Evolutionary conservation across 441 rosid genomes (phyloP).

Genomic region (Euphorbia corollata): DNA sequence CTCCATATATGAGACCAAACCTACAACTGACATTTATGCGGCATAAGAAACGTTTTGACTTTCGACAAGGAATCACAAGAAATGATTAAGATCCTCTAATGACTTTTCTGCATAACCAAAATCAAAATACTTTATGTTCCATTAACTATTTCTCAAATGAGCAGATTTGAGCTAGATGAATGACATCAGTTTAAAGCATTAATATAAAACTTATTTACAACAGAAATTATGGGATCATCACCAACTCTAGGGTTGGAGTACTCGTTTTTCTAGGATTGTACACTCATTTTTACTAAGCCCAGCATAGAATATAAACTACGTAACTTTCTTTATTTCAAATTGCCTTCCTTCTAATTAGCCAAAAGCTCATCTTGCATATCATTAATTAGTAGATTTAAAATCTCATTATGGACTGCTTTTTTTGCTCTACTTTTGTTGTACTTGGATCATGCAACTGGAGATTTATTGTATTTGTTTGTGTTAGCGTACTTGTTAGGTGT

Average conservation of each 20-base stretch:
- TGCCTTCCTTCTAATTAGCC: not conserved
- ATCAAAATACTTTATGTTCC: not conserved
- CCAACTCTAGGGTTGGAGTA: no score
- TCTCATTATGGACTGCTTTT: no score
- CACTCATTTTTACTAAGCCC: no score
- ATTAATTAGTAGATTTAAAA: no score
- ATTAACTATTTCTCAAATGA: not conserved
- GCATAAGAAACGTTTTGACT: not conserved
- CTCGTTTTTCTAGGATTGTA: no score
- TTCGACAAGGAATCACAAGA: not conserved
- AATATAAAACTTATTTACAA: not conserved
- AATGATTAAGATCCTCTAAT: not conserved
- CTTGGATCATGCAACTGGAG: no score
- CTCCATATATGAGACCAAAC: constrained; percentile 3
- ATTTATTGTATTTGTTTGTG: not conserved
- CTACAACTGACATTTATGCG: not conserved
- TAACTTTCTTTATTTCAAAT: not conserved
- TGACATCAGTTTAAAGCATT: not conserved
- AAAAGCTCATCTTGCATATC: not conserved
- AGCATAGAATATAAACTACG: no score
- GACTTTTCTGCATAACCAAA: not conserved
- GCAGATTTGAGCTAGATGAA: not conserved
- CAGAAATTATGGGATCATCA: not conserved
- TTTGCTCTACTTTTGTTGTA: no score
- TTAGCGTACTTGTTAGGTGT: not conserved